Evolutionary conservation across 495 filamentous ascomycete species (phyloP).

Genomic region (Tuber brumale): DNA sequence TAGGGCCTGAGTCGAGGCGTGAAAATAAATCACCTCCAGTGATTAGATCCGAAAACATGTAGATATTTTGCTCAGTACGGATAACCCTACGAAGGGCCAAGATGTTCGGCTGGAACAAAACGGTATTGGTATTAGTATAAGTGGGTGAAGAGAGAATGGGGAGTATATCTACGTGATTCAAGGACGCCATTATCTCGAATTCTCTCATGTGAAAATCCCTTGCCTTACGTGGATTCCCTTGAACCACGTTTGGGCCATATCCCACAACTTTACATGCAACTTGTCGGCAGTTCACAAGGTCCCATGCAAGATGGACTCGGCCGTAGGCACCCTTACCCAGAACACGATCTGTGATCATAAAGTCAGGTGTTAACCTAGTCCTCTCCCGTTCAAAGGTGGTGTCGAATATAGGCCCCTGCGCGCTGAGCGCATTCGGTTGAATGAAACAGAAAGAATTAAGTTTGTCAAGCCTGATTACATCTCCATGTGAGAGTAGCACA

Average conservation of each 20-base stretch:
- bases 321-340: conserved; percentile 50
- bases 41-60: conserved; percentile 54
- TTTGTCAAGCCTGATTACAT: conserved; percentile 42
- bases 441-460: conserved; percentile 26
- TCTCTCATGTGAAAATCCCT: conserved; percentile 35
- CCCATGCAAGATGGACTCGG: conserved; percentile 49
- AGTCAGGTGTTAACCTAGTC: conserved; percentile 23
- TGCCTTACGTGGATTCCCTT: conserved; percentile 15
- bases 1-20: conserved; percentile 47
- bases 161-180: conserved; percentile 43
- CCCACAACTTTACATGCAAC: conserved; percentile 53
- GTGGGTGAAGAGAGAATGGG: neutral
- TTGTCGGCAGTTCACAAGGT: conserved; percentile 43
- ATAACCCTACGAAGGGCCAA: conserved; percentile 46
- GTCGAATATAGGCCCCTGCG: conserved; percentile 5
- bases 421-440: conserved; percentile 1
- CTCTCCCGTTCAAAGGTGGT: conserved; percentile 17
- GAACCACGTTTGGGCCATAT: conserved; percentile 11
- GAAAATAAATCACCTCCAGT: conserved; percentile 62
- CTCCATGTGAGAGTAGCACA: conserved; percentile 48
- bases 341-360: conserved; percentile 46
- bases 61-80: conserved; percentile 44
- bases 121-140: neutral
- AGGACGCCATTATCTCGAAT: conserved; percentile 43
- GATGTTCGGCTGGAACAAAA: conserved; percentile 46